Conservation (phyloP, 2,329 filamentous ascomycete genomes). For the Fusarium albosuccineum region DNA sequence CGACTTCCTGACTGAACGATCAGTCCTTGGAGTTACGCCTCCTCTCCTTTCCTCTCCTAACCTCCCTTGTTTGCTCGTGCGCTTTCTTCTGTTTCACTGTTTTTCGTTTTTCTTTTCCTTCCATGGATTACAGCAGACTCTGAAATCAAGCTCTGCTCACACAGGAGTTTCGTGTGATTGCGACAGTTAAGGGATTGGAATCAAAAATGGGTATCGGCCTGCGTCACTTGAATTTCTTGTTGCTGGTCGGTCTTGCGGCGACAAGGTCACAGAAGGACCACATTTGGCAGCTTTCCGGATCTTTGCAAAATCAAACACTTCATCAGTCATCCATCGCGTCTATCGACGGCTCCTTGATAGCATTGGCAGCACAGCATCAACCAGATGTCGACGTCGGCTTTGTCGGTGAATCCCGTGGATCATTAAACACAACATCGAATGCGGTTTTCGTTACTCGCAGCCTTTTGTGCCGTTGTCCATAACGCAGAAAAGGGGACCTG, state of each 20-base stretch:
- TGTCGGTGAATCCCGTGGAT: conserved; percentile 51
- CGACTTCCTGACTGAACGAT: conserved; percentile 32
- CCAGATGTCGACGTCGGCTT: conserved; percentile 51
- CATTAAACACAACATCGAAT: conserved; percentile 51
- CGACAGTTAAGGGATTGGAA: conserved; percentile 53
- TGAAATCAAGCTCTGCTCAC: conserved; percentile 50
- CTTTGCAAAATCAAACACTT: conserved; percentile 56
- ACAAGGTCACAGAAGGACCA: conserved; percentile 54
- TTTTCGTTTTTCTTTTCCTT: conserved; percentile 45
- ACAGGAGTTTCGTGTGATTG: conserved; percentile 55
- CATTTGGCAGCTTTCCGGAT: conserved; percentile 56
- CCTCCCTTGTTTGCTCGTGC: conserved; percentile 44
- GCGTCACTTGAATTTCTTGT: conserved; percentile 52
- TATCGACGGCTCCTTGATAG: conserved; percentile 55
- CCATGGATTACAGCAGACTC: conserved; percentile 48
- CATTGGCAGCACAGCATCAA: conserved; percentile 52
- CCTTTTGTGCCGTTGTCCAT: conserved; percentile 48
- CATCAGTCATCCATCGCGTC: conserved; percentile 55
- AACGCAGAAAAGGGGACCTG: conserved; percentile 41
- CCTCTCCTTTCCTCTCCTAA: conserved; percentile 47
- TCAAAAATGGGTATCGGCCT: conserved; percentile 53
- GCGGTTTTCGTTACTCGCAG: conserved; percentile 48
- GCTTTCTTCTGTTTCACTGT: conserved; percentile 46
- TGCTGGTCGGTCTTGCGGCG: conserved; percentile 54
- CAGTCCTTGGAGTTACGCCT: conserved; percentile 38